Percentiles rank a stretch among this genome's conserved stretches.
These are phyloP conservation scores for Sclerotinia nivalis DNA, from an alignment of 2,329 filamentous ascomycete genomes.

Conservation along the genomic window DNA sequence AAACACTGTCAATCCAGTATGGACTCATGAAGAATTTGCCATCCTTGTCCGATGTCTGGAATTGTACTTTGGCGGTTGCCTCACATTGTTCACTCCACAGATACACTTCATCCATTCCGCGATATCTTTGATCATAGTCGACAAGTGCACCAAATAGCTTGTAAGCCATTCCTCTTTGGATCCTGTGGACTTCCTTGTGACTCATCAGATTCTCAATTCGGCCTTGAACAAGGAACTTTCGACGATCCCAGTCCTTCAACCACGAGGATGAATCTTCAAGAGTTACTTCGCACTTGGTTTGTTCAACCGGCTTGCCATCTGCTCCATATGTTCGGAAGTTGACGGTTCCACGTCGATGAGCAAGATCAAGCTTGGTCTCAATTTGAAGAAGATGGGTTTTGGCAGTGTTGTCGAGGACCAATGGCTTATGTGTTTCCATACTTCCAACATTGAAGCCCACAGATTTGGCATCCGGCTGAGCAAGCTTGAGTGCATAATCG, in stretches of 20 bases:
- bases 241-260: conserved; percentile 24
- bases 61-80: conserved; percentile 47
- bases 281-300: conserved; percentile 21
- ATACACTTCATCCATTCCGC: conserved; percentile 58
- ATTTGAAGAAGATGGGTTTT: conserved; percentile 27
- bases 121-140: conserved; percentile 54
- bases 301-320: conserved; percentile 26
- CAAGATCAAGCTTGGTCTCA: conserved; percentile 30
- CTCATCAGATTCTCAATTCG: conserved; percentile 44
- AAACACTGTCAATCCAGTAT: conserved; percentile 60
- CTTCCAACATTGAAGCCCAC: conserved; percentile 58
- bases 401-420: conserved; percentile 51
- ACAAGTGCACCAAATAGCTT: conserved; percentile 63
- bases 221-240: conserved; percentile 40
- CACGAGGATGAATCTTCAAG: conserved; percentile 23
- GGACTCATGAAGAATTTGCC: conserved; percentile 57
- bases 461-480: conserved; percentile 41
- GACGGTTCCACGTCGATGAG: conserved; percentile 24
- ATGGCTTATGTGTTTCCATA: conserved; percentile 68
- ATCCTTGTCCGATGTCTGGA: conserved; percentile 51
- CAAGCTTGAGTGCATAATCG: conserved; percentile 54
- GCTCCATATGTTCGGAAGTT: conserved; percentile 26
- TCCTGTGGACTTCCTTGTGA: conserved; percentile 57
- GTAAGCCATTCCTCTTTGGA: conserved; percentile 72
- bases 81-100: conserved; percentile 50